Conservation (phyloP, 352 stramenopile species). For the Pythium phragmitis region DNA sequence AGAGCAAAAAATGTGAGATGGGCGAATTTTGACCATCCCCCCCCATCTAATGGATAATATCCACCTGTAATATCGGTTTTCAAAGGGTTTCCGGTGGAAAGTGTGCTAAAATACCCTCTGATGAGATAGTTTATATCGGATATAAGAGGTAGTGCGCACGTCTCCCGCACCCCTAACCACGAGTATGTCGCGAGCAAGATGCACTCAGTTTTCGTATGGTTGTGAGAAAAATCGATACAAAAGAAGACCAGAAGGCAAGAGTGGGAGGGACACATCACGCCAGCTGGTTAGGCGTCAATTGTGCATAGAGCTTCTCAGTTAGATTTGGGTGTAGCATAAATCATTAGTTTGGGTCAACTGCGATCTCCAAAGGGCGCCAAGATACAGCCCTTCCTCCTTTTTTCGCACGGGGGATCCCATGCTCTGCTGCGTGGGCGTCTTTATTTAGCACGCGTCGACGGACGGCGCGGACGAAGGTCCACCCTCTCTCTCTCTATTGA, state of each 20-base stretch:
- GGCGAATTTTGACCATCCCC: neutral
- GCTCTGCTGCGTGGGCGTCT: neutral
- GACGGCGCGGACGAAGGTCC: no score
- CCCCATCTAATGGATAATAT: constrained; percentile 13
- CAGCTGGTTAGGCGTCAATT: neutral
- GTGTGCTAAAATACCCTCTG: neutral
- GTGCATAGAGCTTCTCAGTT: neutral
- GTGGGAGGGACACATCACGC: neutral
- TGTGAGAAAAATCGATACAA: no score
- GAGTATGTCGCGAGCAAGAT: constrained; percentile 1
- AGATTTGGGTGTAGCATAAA: neutral
- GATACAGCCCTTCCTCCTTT: neutral
- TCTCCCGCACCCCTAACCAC: constrained; percentile 3
- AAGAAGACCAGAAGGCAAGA: neutral
- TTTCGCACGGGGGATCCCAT: neutral
- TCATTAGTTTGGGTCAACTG: neutral
- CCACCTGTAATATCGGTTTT: constrained; percentile 1
- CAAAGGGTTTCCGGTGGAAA: neutral
- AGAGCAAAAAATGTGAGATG: neutral
- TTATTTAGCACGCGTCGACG: neutral
- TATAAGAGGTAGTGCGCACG: neutral
- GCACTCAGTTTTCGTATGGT: neutral
- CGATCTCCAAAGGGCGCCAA: neutral
- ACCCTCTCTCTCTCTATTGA: neutral
- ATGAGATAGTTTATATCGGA: neutral